Conservation (phyloP, 140 eudicot species). For the Erigeron philadelphicus region DNA sequence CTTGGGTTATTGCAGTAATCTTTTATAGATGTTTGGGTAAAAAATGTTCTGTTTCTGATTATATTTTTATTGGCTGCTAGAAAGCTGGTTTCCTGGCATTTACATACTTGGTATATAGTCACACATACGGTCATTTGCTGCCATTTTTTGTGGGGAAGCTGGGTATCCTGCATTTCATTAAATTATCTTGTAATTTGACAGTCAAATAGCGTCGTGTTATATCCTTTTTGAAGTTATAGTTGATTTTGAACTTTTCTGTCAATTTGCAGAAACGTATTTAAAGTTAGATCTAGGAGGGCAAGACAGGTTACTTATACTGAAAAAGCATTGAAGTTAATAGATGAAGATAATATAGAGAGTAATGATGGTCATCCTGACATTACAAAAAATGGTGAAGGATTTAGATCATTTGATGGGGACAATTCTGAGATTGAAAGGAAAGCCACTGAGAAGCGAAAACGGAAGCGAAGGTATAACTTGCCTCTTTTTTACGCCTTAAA, state of each 20-base stretch:
- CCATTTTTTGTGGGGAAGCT: not conserved
- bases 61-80: not conserved
- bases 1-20: not conserved
- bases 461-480: constrained; percentile 21
- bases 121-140: not conserved
- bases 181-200: not conserved
- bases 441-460: constrained; percentile 15
- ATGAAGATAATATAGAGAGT: constrained; percentile 13
- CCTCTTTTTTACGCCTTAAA: not conserved
- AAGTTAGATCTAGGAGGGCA: constrained; percentile 28
- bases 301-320: constrained; percentile 25
- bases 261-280: constrained; percentile 6
- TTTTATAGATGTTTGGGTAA: not conserved
- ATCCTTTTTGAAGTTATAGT: not conserved
- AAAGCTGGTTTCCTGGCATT: not conserved
- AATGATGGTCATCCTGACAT: constrained; percentile 10
- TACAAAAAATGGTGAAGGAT: not conserved
- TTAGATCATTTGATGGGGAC: not conserved
- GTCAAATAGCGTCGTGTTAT: not conserved
- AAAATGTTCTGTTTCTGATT: not conserved
- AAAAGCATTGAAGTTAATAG: constrained; percentile 17
- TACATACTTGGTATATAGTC: not conserved
- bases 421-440: constrained; percentile 12
- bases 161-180: not conserved
- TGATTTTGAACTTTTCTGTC: not conserved